Conservation (phyloP, 805 yeast species). For the Naumovozyma dairenensis region DNA sequence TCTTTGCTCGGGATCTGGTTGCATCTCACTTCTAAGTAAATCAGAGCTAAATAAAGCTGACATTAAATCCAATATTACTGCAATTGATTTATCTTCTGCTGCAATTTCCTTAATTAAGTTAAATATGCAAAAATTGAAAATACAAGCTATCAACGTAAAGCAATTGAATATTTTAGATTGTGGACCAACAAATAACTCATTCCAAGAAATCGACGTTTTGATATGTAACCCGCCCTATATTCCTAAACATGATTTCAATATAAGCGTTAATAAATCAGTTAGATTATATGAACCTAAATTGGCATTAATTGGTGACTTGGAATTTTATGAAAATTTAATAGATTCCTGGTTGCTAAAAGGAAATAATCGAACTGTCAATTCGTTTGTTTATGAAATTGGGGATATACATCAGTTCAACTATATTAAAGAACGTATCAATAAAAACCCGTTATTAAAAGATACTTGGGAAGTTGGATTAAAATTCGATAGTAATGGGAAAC, state of each 20-base stretch:
- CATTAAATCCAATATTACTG: slow-evolving; percentile 27
- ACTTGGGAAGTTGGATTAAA: slow-evolving; percentile 43
- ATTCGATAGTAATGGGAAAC: slow-evolving; percentile 41
- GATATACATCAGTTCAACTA: slow-evolving; percentile 43
- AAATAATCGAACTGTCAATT: slow-evolving; percentile 28
- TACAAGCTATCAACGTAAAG: not conserved
- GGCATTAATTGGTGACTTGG: slow-evolving; percentile 73
- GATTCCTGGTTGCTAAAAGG: slow-evolving; percentile 33
- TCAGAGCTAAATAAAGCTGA: slow-evolving; percentile 14
- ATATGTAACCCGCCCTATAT: slow-evolving; percentile 93
- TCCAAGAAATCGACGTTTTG: slow-evolving; percentile 38
- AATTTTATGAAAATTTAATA: slow-evolving; percentile 55
- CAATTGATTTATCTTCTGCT: slow-evolving; percentile 45
- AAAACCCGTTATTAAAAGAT: slow-evolving; percentile 8
- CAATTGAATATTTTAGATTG: not conserved
- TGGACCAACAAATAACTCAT: not conserved
- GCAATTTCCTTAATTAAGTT: slow-evolving; percentile 43
- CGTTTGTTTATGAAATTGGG: slow-evolving; percentile 77
- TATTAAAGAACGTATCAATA: slow-evolving; percentile 23
- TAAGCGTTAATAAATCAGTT: slow-evolving; percentile 57
- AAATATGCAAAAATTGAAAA: not conserved
- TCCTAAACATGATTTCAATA: slow-evolving; percentile 16
- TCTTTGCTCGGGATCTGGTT: slow-evolving; percentile 84
- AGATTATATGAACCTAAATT: slow-evolving; percentile 58
- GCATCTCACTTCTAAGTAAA: slow-evolving; percentile 54